Base-by-base conservation (phyloP, 345 rosid species). In the Nephelium lappaceum region DNA sequence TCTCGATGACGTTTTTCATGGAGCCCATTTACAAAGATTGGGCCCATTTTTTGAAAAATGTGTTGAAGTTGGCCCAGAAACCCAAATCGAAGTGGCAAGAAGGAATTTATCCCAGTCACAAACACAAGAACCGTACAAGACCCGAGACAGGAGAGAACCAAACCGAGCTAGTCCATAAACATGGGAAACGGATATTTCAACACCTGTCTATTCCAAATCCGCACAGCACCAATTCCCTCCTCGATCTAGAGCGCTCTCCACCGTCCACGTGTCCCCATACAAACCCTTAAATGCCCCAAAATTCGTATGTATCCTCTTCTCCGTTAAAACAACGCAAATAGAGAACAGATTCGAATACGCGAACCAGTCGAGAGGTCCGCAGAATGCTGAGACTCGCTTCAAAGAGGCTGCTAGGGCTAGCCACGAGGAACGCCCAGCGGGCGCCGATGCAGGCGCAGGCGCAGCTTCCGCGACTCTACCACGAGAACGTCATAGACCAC, bases 401-500 rank as follows among this genome's bases (percentile, higher is more conserved):
- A 23, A 89, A 83, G 88, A 90, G 82, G 82, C 39, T 83, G 6
- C 79, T 89, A 36, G 91, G 84, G 72, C 73, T 79, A 12, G 83
- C 87, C n/a, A 63, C 85, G 9, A 69, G 74, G 55, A 81, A 73
- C 71, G 71, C 78, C 5, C 75, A 86, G 45, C 27, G 84, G 5
- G 81, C 73, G 70, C 25, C 82, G 1, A 77, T 77, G 73, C 74
- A 91, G n/a, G 75, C 74, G 1, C 85, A 72, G 74, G 53, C 58
- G 68, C 45, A 68, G 70, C 69, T 82, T 18, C 83, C 79, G 2
- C 95, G 99, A 43, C 72, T 81, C 9, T 96, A 93, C 82, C 99
- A 96, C 80, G 93, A 93, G 94, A 87, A 93, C 81, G 99, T 96
- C 31, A 91, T 96, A 74, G 98, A 96, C 79, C 99, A 96, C 86